A percentile compares a stretch with the other conserved stretches of the same genome.
These are phyloP conservation scores for Epichloe amarillans DNA, from an alignment of 2,329 filamentous ascomycete species.

Conservation along the genomic window DNA sequence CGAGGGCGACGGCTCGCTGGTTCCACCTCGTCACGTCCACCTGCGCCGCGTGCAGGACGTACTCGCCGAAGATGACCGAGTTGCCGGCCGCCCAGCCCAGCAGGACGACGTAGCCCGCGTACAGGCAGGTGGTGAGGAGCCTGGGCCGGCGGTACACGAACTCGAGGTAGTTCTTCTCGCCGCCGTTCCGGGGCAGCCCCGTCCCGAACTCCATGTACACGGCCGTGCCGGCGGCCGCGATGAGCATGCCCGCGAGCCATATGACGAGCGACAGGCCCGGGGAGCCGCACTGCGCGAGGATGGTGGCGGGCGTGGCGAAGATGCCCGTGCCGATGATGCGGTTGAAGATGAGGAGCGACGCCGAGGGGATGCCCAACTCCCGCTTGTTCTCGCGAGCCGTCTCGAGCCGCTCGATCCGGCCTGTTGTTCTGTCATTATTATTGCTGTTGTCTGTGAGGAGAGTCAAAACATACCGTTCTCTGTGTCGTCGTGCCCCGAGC, in stretches of 20 bases:
- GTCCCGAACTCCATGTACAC: slow-evolving; percentile 56
- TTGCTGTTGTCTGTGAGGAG: background rate
- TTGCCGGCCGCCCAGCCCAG: slow-evolving; percentile 55
- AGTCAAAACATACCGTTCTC: background rate
- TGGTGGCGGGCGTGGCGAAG: slow-evolving; percentile 48
- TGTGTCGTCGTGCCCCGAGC: slow-evolving; percentile 2
- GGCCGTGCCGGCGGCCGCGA: slow-evolving; percentile 47
- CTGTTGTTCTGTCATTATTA: background rate
- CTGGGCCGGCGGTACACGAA: slow-evolving; percentile 46
- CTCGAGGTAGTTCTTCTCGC: slow-evolving; percentile 56
- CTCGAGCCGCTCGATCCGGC: slow-evolving; percentile 12
- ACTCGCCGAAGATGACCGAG: slow-evolving; percentile 57
- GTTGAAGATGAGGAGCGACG: slow-evolving; percentile 49
- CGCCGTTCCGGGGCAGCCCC: slow-evolving; percentile 49
- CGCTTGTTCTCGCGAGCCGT: slow-evolving; percentile 34
- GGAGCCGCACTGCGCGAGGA: slow-evolving; percentile 44
- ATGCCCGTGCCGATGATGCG: slow-evolving; percentile 55
- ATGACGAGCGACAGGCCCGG: slow-evolving; percentile 50
- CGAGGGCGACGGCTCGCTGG: slow-evolving; percentile 52
- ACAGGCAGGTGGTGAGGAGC: slow-evolving; percentile 48
- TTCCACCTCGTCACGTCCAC: slow-evolving; percentile 53
- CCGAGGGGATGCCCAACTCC: slow-evolving; percentile 41
- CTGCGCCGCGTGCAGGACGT: slow-evolving; percentile 52
- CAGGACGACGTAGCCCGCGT: slow-evolving; percentile 47
- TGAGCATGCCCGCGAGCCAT: slow-evolving; percentile 49